Conservation (phyloP, 2,329 filamentous ascomycete genomes). For the Sphaerulina vaccinii region DNA sequence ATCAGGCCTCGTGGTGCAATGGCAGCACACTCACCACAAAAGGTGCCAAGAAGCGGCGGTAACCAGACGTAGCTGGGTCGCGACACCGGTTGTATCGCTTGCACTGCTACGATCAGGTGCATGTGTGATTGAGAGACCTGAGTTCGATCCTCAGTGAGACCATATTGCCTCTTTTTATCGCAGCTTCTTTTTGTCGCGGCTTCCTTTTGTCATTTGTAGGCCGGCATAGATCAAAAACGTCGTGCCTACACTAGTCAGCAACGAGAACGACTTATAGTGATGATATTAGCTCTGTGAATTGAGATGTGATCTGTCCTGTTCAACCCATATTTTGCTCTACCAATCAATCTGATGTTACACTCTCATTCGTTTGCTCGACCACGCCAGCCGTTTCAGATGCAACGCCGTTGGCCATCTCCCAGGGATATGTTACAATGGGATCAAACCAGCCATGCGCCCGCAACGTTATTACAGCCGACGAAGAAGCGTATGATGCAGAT, state of each 20-base stretch:
- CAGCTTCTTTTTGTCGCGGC: too few relatives aligned
- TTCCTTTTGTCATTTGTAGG: too few relatives aligned
- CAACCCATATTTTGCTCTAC: conserved; percentile 6
- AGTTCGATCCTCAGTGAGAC: background rate
- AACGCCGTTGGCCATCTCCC: conserved; percentile 9
- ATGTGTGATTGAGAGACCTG: background rate
- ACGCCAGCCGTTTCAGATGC: conserved; percentile 5
- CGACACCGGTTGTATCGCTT: background rate
- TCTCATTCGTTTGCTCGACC: background rate
- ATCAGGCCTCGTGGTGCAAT: background rate
- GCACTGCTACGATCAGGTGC: background rate
- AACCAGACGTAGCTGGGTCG: background rate
- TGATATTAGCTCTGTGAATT: too few relatives aligned
- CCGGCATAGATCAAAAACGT: too few relatives aligned
- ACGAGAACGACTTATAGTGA: too few relatives aligned
- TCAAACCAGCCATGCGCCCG: background rate
- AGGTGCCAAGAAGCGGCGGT: background rate
- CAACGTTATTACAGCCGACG: conserved; percentile 6
- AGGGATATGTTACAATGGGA: conserved; percentile 11
- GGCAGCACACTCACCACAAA: conserved; percentile 3
- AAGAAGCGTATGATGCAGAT: conserved; percentile 2
- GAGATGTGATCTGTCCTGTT: too few relatives aligned
- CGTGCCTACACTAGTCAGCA: too few relatives aligned
- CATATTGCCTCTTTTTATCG: too few relatives aligned
- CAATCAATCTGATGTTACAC: conserved; percentile 14